Base-by-base conservation (phyloP, 164 flowering plant species). In the Kalanchoe fedtschenkoi region DNA sequence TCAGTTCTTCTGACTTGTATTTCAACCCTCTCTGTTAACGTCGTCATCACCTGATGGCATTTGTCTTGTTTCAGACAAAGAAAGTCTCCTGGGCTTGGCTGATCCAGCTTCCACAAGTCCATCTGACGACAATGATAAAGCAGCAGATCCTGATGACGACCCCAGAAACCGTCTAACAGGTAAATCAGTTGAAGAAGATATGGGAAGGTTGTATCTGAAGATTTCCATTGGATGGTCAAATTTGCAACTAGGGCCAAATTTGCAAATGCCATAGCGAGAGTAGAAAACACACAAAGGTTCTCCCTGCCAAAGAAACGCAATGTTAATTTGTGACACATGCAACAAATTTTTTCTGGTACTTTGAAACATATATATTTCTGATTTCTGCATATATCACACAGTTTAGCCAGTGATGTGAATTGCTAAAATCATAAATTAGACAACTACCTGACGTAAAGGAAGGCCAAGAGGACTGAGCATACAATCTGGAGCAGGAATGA, bases 181-280 rank as follows among this genome's bases (percentile, higher is more conserved):
- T 16, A 73, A 71, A 71, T 84, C 89, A 44, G 80, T 61, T 32
- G 89, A 71, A 65, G 91, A 75, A 62, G 88, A 73, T 59, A 83
- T 70, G 42, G 82, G 65, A 11, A 76, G 62, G 68, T 76, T 83
- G 72, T 77, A 83, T n/a, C 88, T 41, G 62, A 86, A 78, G 55
- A 76, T 73, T 71, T 82, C 84, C 95, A 85, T 80, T 33, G 98
- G 98, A 68, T 89, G 98, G 72, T 93, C 91, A 81, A 93, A 93
- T 72, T 93, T 93, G 91, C 98, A 93, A 72, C 87, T 89, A 61
- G 97, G 95, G 42, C 98, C 98, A 78, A 89, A 89, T 71, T 93
- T 93, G 83, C 98, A 93, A 58, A 93, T 82, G 15, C 98, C 98
- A 77, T 93, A 88, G 65, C 90, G 88, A 57, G 95, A 88, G 72